These are phyloP conservation scores for Daldinia vernicosa DNA, from an alignment of 495 filamentous ascomycete species.

Conservation along the genomic window DNA sequence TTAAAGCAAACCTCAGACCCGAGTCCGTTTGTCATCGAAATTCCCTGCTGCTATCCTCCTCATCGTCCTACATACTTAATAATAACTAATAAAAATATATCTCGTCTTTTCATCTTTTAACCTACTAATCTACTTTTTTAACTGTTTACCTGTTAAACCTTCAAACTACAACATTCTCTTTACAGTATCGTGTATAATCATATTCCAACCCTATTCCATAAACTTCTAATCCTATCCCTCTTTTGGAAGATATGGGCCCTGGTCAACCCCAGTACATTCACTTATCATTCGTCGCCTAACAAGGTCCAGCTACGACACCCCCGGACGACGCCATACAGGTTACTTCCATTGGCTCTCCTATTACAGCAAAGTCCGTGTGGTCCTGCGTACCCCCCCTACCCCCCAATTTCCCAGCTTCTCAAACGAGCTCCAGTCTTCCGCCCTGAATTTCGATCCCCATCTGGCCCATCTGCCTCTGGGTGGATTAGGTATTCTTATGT, in stretches of 20 bases:
- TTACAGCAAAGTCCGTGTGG: slow-evolving; percentile 35
- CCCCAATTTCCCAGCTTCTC: slow-evolving; percentile 42
- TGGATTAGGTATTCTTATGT: slow-evolving; percentile 42
- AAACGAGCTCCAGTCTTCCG: slow-evolving; percentile 42
- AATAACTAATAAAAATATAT: not conserved
- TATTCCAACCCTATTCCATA: not conserved
- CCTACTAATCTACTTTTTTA: not conserved
- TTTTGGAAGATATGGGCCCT: slow-evolving; percentile 33
- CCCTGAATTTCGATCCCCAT: slow-evolving; percentile 47
- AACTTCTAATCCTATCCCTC: slow-evolving; percentile 2
- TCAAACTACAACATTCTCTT: not conserved
- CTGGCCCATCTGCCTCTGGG: slow-evolving; percentile 41
- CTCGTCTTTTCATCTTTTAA: not conserved
- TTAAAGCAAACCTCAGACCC: slow-evolving; percentile 38
- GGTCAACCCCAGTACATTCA: slow-evolving; percentile 33
- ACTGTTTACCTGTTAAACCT: not conserved
- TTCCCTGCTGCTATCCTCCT: slow-evolving; percentile 11
- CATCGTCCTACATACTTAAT: not conserved
- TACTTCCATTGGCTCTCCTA: slow-evolving; percentile 23
- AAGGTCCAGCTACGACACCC: slow-evolving; percentile 26
- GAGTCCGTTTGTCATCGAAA: slow-evolving; percentile 5
- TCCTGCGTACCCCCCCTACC: slow-evolving; percentile 36
- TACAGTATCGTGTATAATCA: not conserved
- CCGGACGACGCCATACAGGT: slow-evolving; percentile 26
- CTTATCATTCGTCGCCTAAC: slow-evolving; percentile 44